phyloP scores from a whole-genome alignment of 768 basidiomycete species.

The Pleurotus salmoneostramineus region DNA sequence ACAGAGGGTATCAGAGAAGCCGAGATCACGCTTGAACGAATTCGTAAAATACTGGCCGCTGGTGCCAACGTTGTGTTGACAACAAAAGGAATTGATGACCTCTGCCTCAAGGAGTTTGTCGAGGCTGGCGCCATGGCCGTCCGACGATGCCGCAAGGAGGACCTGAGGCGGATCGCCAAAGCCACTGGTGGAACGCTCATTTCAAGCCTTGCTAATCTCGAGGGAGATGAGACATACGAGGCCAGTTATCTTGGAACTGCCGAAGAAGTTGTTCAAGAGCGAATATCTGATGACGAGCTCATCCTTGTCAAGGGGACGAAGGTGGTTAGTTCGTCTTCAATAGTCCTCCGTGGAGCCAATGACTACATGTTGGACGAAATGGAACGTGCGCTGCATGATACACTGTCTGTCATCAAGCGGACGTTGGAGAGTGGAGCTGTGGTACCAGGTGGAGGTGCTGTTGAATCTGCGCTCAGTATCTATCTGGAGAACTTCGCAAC shows the following conservation, averaged over 20 bases:
- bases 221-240: slow-evolving; percentile 98
- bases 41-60: slow-evolving; percentile 91
- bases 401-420: slow-evolving; percentile 91
- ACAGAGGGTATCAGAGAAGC: slow-evolving; percentile 63
- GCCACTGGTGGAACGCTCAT: slow-evolving; percentile 95
- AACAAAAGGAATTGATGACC: slow-evolving; percentile 97
- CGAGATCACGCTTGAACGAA: slow-evolving; percentile 93
- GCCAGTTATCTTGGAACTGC: slow-evolving; percentile 85
- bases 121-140: slow-evolving; percentile 99
- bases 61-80: slow-evolving; percentile 97
- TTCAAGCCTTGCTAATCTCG: slow-evolving; percentile 90
- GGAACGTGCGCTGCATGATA: slow-evolving; percentile 95
- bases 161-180: slow-evolving; percentile 93
- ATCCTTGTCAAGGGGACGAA: slow-evolving; percentile 98
- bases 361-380: slow-evolving; percentile 99
- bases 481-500: slow-evolving; percentile 99
- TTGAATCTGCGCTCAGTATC: slow-evolving; percentile 94
- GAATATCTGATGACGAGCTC: slow-evolving; percentile 97
- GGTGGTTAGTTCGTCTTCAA: slow-evolving; percentile 88
- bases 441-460: slow-evolving; percentile 96
- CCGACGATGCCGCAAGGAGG: slow-evolving; percentile 95
- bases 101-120: slow-evolving; percentile 97
- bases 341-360: slow-evolving; percentile 94
- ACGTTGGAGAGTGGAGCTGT: slow-evolving; percentile 95
- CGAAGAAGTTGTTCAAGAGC: slow-evolving; percentile 95